Percentiles rank a stretch among this genome's conserved stretches.
These are phyloP conservation scores for Colletotrichum agaves DNA, from an alignment of 2,329 filamentous ascomycete genomes.

Conservation along the genomic window DNA sequence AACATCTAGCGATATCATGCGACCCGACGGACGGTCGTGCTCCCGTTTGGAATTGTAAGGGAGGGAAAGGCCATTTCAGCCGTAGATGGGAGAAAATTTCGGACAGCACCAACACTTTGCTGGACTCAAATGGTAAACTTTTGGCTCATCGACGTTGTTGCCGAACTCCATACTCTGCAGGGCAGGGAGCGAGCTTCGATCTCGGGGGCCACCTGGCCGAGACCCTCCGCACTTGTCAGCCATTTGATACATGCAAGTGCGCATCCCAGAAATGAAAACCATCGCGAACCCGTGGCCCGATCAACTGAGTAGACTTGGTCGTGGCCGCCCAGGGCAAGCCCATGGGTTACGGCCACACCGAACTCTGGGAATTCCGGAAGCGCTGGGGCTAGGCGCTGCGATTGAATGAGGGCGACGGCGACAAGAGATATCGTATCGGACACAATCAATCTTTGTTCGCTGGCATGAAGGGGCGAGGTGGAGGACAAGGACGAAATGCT, in stretches of 20 bases:
- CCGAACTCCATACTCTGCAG: slow-evolving; percentile 15
- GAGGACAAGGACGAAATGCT: slow-evolving; percentile 12
- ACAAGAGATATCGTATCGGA: slow-evolving; percentile 7
- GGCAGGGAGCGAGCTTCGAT: slow-evolving; percentile 8
- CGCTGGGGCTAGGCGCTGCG: neutral
- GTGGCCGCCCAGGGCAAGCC: slow-evolving; percentile 9
- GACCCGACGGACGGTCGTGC: slow-evolving; percentile 27
- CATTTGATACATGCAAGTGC: slow-evolving; percentile 15
- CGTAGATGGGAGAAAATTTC: neutral
- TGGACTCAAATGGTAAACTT: slow-evolving; percentile 21
- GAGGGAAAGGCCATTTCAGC: slow-evolving; percentile 7
- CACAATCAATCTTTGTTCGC: slow-evolving; percentile 30
- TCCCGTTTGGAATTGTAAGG: slow-evolving; percentile 30
- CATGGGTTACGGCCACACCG: slow-evolving; percentile 17
- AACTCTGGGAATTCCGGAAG: neutral
- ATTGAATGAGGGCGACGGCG: slow-evolving; percentile 10
- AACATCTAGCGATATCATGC: slow-evolving; percentile 24
- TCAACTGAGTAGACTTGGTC: slow-evolving; percentile 15
- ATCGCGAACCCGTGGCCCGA: slow-evolving; percentile 33
- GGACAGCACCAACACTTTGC: neutral
- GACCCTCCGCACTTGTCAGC: slow-evolving; percentile 23
- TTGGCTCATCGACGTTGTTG: slow-evolving; percentile 12
- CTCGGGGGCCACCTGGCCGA: slow-evolving; percentile 8
- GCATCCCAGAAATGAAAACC: slow-evolving; percentile 10
- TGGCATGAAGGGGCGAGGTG: slow-evolving; percentile 31